These are phyloP conservation scores for Penicillium corylophilum DNA, from an alignment of 2,329 filamentous ascomycete genomes.

Conservation along the genomic window DNA sequence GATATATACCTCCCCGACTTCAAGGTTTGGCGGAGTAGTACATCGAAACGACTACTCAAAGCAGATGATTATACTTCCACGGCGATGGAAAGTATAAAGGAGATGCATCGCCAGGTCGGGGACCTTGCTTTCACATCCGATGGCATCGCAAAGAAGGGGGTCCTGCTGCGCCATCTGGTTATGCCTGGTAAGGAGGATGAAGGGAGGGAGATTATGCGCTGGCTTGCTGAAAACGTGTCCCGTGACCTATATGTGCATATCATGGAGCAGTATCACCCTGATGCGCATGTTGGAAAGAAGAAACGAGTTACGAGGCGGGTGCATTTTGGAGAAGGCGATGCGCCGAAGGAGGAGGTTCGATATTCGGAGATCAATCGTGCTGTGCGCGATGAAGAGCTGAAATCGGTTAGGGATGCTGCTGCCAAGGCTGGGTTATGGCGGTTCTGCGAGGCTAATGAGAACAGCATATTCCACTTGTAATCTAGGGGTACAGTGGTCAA, in stretches of 20 bases:
- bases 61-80: constrained; percentile 71
- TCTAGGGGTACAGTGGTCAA: too few relatives aligned
- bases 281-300: constrained; percentile 76
- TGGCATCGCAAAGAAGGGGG: constrained; percentile 74
- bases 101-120: constrained; percentile 79
- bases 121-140: constrained; percentile 80
- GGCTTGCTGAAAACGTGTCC: constrained; percentile 71
- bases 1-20: constrained; percentile 90
- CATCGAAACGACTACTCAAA: constrained; percentile 71
- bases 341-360: constrained; percentile 51
- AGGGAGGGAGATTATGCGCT: constrained; percentile 70
- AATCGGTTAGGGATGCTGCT: constrained; percentile 65
- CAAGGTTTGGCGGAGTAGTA: constrained; percentile 70
- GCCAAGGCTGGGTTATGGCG: constrained; percentile 73
- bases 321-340: constrained; percentile 20
- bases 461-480: constrained; percentile 55
- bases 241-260: constrained; percentile 77
- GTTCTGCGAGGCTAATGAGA: constrained; percentile 65
- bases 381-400: constrained; percentile 64
- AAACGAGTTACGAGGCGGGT: constrained; percentile 40
- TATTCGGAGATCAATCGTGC: constrained; percentile 79
- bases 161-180: constrained; percentile 75
- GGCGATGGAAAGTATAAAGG: constrained; percentile 73
- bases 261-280: constrained; percentile 84
- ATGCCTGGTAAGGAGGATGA: constrained; percentile 81